Evolutionary conservation across 2,329 filamentous ascomycete genomes (phyloP).

Genomic region (Alternaria sp.): DNA sequence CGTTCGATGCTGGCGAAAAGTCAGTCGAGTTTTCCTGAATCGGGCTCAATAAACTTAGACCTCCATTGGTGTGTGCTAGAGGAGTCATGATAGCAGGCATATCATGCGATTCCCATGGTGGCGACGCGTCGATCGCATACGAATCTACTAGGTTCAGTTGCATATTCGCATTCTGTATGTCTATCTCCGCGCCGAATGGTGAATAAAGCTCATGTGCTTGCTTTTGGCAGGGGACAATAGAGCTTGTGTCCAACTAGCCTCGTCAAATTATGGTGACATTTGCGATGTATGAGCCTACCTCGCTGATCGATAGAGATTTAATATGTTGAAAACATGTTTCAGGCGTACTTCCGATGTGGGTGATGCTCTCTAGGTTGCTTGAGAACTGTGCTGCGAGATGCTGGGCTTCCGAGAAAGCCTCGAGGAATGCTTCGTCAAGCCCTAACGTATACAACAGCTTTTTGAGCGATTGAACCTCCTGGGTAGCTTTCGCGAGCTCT

Average conservation of each 20-base stretch:
- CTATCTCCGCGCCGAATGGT: background rate
- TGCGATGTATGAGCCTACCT: background rate
- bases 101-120: background rate
- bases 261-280: background rate
- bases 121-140: background rate
- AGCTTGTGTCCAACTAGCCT: background rate
- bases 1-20: background rate
- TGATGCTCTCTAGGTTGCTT: background rate
- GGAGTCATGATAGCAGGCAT: background rate
- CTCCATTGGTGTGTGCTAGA: background rate
- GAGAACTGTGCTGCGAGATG: background rate
- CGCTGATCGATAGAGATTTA: background rate
- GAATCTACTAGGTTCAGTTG: background rate
- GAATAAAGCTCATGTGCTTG: background rate
- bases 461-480: background rate
- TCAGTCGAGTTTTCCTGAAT: background rate
- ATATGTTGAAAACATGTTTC: background rate
- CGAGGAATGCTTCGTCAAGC: background rate
- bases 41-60: background rate
- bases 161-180: background rate
- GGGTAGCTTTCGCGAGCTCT: background rate
- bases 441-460: background rate
- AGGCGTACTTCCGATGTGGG: background rate
- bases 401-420: background rate
- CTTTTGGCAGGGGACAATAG: background rate